A percentile compares a stretch with the other conserved stretches of the same genome.
Evolutionary conservation across 495 filamentous ascomycete genomes (phyloP).

Genomic region (Parachaetomium inaequale): DNA sequence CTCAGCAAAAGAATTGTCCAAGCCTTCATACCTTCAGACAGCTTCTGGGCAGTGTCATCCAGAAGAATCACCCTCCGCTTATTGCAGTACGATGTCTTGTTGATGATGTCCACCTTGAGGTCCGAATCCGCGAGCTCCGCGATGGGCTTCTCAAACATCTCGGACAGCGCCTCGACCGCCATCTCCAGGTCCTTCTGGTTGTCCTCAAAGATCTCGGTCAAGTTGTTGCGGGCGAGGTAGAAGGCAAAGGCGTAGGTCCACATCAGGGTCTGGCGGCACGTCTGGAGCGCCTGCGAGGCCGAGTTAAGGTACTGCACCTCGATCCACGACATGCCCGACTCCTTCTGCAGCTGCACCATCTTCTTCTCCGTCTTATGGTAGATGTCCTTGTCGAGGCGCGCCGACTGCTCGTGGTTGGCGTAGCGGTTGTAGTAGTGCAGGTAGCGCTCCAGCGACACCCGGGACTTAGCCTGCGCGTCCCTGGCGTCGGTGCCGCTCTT

Average conservation of each 20-base stretch:
- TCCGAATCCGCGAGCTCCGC: conserved; percentile 66
- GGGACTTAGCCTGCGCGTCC: conserved; percentile 83
- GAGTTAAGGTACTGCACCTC: conserved; percentile 95
- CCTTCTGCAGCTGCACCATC: conserved; percentile 90
- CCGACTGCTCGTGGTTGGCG: conserved; percentile 97
- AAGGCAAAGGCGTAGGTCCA: conserved; percentile 99
- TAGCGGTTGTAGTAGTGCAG: conserved; percentile 99
- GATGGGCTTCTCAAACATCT: conserved; percentile 97
- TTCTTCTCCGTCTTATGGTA: conserved; percentile 97
- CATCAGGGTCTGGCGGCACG: conserved; percentile 93
- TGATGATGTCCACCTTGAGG: conserved; percentile 95
- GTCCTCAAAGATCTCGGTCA: conserved; percentile 96
- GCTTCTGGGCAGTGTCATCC: conserved; percentile 84
- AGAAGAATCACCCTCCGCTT: conserved; percentile 85
- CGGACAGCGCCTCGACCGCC: conserved; percentile 89
- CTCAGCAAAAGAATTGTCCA: background rate
- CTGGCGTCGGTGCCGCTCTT: conserved; percentile 87
- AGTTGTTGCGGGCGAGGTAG: conserved; percentile 90
- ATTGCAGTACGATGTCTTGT: conserved; percentile 95
- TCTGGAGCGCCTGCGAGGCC: conserved; percentile 89
- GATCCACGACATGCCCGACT: conserved; percentile 97
- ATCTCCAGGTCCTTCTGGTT: conserved; percentile 98
- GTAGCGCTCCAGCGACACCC: conserved; percentile 87
- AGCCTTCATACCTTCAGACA: conserved; percentile 69
- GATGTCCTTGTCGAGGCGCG: conserved; percentile 93